Conservation (phyloP, 2,329 filamentous ascomycete genomes). For the Diaporthe sp. region DNA sequence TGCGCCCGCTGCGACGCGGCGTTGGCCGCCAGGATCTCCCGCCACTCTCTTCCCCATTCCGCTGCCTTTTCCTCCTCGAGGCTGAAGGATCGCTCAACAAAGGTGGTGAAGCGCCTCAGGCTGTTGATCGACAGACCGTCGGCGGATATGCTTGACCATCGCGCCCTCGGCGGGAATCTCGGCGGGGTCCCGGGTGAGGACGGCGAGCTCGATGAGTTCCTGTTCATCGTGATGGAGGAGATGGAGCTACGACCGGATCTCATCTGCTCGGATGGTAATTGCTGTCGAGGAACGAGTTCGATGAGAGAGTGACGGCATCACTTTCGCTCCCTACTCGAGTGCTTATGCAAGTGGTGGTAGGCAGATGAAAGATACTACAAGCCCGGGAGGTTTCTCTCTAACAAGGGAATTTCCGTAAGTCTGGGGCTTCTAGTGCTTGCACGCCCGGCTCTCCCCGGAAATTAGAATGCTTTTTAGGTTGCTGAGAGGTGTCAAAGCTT, state of each 20-base stretch:
- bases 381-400: not conserved
- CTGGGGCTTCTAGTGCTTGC: not conserved
- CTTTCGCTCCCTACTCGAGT: not conserved
- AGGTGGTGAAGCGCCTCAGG: constrained; percentile 17
- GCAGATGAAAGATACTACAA: not conserved
- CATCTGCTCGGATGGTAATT: not conserved
- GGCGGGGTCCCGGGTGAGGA: not conserved
- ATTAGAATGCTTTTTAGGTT: not conserved
- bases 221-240: constrained; percentile 13
- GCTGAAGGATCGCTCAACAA: constrained; percentile 12
- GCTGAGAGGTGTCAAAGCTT: constrained; percentile 18
- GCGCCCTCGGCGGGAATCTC: not conserved
- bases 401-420: not conserved
- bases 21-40: not conserved
- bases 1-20: not conserved
- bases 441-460: not conserved
- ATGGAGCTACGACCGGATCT: not conserved
- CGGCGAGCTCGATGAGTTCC: not conserved
- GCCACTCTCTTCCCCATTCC: not conserved
- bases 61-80: not conserved
- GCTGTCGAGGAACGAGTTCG: not conserved
- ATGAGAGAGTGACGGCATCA: not conserved
- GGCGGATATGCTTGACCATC: not conserved
- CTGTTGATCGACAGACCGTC: not conserved
- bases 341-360: not conserved